Percentiles rank a stretch among this genome's conserved stretches.
Conservation (phyloP, 305 asterid genomes). For the Rubia tinctorum region DNA sequence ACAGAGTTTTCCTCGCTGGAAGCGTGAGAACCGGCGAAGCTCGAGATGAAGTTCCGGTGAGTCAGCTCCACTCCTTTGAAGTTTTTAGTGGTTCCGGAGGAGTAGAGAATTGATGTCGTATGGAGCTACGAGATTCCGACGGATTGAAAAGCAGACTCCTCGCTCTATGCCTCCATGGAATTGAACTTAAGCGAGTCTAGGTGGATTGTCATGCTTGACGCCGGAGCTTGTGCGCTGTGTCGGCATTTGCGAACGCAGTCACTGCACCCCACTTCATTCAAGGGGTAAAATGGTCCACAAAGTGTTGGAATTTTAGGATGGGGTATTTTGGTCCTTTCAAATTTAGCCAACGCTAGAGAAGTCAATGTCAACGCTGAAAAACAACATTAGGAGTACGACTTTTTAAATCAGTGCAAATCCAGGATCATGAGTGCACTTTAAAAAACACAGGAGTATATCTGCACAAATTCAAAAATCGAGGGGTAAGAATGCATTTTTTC, state of each 20-base stretch:
- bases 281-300: too few species aligned
- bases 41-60: conserved; percentile 49
- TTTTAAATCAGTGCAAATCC: too few species aligned
- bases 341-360: too few species aligned
- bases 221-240: conserved; percentile 13
- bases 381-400: too few species aligned
- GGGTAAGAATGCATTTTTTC: too few species aligned
- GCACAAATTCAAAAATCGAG: too few species aligned
- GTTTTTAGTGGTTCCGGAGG: conserved; percentile 65
- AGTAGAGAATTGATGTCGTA: conserved; percentile 55
- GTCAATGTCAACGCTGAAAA: too few species aligned
- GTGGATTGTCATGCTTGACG: neutral
- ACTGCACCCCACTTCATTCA: too few species aligned
- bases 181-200: conserved; percentile 16
- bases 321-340: too few species aligned
- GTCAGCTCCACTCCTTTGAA: conserved; percentile 52
- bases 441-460: too few species aligned
- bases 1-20: conserved; percentile 23
- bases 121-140: conserved; percentile 28
- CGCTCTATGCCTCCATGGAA: neutral
- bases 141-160: neutral
- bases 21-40: conserved; percentile 20
- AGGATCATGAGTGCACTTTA: too few species aligned
- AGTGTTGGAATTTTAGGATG: too few species aligned
- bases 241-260: conserved; percentile 12